Evolutionary conservation across 768 basidiomycete species (phyloP).

Genomic region (Cyclocybe aegerita): DNA sequence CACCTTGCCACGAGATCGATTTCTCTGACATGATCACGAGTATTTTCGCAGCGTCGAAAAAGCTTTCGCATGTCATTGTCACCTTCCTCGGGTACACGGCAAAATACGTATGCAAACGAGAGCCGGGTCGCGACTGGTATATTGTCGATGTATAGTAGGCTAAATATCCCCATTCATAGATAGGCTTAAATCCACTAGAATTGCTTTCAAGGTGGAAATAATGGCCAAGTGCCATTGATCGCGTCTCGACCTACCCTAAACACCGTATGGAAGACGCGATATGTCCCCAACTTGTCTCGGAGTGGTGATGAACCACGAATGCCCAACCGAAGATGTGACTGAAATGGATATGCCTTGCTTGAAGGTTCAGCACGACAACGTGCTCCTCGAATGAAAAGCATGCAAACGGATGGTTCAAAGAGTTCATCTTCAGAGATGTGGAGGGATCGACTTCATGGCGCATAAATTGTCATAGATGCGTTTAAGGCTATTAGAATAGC

Average conservation of each 20-base stretch:
- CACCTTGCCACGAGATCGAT: conserved; percentile 21
- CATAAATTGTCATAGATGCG: conserved; percentile 35
- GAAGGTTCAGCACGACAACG: too few relatives aligned
- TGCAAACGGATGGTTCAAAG: too few relatives aligned
- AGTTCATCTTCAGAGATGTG: background rate
- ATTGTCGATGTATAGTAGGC: conserved; percentile 18
- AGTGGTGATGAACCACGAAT: too few relatives aligned
- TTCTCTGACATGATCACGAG: conserved; percentile 25
- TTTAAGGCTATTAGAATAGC: conserved; percentile 30
- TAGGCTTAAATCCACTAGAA: background rate
- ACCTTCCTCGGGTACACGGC: conserved; percentile 18
- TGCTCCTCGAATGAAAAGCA: too few relatives aligned
- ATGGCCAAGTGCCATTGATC: too few relatives aligned
- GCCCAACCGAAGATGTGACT: too few relatives aligned
- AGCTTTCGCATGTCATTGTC: conserved; percentile 18
- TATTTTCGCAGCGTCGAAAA: conserved; percentile 18
- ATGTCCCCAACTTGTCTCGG: too few relatives aligned
- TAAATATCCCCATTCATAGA: background rate
- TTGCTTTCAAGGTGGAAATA: too few relatives aligned
- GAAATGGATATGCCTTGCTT: too few relatives aligned
- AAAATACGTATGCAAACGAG: conserved; percentile 22
- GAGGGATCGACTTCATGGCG: conserved; percentile 5
- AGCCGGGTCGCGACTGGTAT: conserved; percentile 20
- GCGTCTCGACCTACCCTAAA: too few relatives aligned
- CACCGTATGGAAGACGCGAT: background rate